Conservation (phyloP, 371 early-diverging fungal genomes). For the Synchytrium microbalum region DNA sequence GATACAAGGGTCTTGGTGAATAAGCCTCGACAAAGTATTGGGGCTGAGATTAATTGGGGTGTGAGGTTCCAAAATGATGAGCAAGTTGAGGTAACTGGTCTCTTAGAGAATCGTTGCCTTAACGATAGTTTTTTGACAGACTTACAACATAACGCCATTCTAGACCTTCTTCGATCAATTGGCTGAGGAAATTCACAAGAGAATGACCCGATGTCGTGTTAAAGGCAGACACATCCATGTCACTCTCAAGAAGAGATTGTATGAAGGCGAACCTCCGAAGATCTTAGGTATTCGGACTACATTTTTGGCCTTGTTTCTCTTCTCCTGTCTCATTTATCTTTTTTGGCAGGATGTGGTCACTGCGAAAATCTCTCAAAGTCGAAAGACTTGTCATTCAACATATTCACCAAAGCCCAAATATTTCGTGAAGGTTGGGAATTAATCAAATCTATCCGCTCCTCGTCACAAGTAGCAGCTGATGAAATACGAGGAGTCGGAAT, state of each 20-base stretch:
- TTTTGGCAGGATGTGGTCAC: not conserved
- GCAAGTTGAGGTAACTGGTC: slow-evolving; percentile 46
- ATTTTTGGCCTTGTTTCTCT: slow-evolving; percentile 1
- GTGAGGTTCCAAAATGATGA: slow-evolving; percentile 64
- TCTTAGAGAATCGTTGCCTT: too few relatives aligned
- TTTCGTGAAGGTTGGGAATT: not conserved
- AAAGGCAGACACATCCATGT: slow-evolving; percentile 25
- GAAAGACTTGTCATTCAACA: not conserved
- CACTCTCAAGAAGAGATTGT: slow-evolving; percentile 28
- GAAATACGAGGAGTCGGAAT: slow-evolving; percentile 3
- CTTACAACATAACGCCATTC: too few relatives aligned
- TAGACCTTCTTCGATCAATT: slow-evolving; percentile 30
- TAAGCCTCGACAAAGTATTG: slow-evolving; percentile 65
- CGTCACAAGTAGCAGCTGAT: not conserved
- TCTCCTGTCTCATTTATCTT: not conserved
- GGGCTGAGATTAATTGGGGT: slow-evolving; percentile 74
- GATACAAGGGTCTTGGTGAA: slow-evolving; percentile 59
- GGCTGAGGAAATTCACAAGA: slow-evolving; percentile 23
- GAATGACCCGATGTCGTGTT: slow-evolving; percentile 15
- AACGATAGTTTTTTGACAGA: too few relatives aligned
- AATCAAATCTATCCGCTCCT: not conserved
- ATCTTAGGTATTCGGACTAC: slow-evolving; percentile 19
- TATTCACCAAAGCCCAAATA: not conserved
- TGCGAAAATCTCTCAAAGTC: slow-evolving; percentile 3
- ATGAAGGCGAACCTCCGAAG: slow-evolving; percentile 38